Conservation (phyloP, 1,284 basidiomycete species). For the Austropuccinia psidii region DNA sequence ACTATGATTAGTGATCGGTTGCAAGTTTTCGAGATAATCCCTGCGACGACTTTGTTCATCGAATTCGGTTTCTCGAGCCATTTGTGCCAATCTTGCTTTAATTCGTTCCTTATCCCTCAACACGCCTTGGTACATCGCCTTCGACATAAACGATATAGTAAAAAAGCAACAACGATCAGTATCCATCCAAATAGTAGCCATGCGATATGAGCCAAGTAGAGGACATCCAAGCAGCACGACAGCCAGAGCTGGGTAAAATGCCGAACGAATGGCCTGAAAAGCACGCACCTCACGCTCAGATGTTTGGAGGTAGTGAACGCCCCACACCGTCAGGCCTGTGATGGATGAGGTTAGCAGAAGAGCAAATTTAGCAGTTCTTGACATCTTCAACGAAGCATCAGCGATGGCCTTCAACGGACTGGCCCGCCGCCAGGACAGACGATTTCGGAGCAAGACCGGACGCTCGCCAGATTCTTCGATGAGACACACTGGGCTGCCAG, state of each 20-base stretch:
- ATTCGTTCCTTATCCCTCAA: constrained; percentile 75
- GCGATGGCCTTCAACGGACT: too few relatives aligned
- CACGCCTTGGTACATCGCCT: constrained; percentile 87
- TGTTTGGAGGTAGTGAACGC: constrained; percentile 80
- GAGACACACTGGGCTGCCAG: too few relatives aligned
- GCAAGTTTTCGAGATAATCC: constrained; percentile 14
- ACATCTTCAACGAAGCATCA: too few relatives aligned
- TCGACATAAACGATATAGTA: not conserved
- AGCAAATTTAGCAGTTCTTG: constrained; percentile 28
- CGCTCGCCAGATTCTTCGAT: too few relatives aligned
- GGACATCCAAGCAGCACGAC: not conserved
- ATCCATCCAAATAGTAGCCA: not conserved
- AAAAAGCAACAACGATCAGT: not conserved
- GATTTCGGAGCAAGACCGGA: too few relatives aligned
- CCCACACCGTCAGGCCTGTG: constrained; percentile 61
- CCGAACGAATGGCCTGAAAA: not conserved
- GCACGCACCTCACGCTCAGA: constrained; percentile 70
- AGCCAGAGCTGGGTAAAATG: not conserved
- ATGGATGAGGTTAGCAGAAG: constrained; percentile 19
- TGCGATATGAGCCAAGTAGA: not conserved
- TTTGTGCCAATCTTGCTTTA: constrained; percentile 60
- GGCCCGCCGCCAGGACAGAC: too few relatives aligned
- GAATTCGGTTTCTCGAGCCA: constrained; percentile 55
- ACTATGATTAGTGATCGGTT: constrained; percentile 25
- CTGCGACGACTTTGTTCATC: constrained; percentile 45